Conservation (phyloP, 1,284 basidiomycete genomes). For the Puccinia horiana region DNA sequence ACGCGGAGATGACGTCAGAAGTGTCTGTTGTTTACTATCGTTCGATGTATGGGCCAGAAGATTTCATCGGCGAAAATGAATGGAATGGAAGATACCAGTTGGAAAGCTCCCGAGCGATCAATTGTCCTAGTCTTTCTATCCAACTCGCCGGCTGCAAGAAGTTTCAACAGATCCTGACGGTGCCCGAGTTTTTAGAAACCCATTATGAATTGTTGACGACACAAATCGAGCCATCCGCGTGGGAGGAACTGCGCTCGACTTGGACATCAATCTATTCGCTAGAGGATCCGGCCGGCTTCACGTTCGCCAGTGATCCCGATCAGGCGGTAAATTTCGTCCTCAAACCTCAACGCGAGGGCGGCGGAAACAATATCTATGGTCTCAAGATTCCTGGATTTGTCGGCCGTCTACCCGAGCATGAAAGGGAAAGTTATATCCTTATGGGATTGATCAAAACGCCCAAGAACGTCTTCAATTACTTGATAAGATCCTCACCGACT, state of each 20-base stretch:
- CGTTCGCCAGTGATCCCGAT: constrained; percentile 5
- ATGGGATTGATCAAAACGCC: constrained; percentile 89
- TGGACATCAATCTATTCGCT: constrained; percentile 35
- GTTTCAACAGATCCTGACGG: constrained; percentile 83
- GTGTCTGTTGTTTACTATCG: constrained; percentile 85
- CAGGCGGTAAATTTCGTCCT: constrained; percentile 69
- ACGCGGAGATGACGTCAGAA: constrained; percentile 61
- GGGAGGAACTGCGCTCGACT: constrained; percentile 20
- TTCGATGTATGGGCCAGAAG: constrained; percentile 80
- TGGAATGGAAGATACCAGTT: constrained; percentile 75
- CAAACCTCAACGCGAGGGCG: constrained; percentile 94
- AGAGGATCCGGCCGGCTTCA: background rate
- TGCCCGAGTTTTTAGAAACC: constrained; percentile 70
- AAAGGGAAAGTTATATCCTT: constrained; percentile 77
- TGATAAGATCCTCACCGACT: constrained; percentile 66
- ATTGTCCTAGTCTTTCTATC: constrained; percentile 85
- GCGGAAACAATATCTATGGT: constrained; percentile 94
- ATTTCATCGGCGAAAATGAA: constrained; percentile 67
- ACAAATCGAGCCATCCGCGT: constrained; percentile 59
- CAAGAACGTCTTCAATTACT: constrained; percentile 67
- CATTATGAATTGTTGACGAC: constrained; percentile 62
- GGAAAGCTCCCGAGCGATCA: constrained; percentile 80
- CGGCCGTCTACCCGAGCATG: constrained; percentile 68
- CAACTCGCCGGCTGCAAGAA: constrained; percentile 96
- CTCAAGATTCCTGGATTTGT: constrained; percentile 72